Evolutionary conservation across 106 monocot genomes (phyloP).

Genomic region (Dendrobium officinale): DNA sequence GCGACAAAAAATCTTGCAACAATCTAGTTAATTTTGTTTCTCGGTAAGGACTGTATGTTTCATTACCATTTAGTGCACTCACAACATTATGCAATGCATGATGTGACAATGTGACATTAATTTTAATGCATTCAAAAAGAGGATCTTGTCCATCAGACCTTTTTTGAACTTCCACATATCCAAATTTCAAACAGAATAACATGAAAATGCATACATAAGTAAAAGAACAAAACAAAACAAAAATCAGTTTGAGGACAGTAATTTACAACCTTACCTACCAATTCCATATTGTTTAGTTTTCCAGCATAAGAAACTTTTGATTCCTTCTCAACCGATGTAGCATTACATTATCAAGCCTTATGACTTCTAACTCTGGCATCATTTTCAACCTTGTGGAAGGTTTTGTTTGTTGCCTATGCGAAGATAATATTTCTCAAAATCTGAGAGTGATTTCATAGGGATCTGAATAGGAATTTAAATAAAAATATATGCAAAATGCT

Average conservation of each 20-base stretch:
- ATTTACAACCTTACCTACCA: conserved; percentile 9
- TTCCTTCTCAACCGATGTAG: conserved; percentile 13
- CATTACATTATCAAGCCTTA: conserved; percentile 39
- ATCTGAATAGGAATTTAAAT: not conserved
- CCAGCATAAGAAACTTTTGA: conserved; percentile 15
- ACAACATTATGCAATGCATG: conserved; percentile 58
- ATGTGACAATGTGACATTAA: conserved; percentile 35
- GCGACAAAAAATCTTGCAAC: conserved; percentile 39
- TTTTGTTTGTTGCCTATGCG: conserved; percentile 9
- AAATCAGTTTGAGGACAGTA: not conserved
- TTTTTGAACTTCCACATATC: conserved; percentile 35
- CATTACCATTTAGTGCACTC: conserved; percentile 36
- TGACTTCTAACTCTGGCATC: conserved; percentile 26
- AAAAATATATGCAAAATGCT: not conserved
- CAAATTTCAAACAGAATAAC: conserved; percentile 15
- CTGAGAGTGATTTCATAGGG: too few relatives aligned
- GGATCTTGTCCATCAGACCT: conserved; percentile 10
- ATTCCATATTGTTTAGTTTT: conserved; percentile 48
- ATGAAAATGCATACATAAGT: not conserved
- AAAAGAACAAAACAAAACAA: not conserved
- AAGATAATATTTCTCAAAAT: conserved; percentile 12
- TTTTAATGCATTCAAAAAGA: conserved; percentile 19
- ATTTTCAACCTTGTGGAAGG: conserved; percentile 8
- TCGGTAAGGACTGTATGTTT: conserved; percentile 33
- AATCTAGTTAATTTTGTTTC: conserved; percentile 55